These are phyloP conservation scores for Ruellia speciosa DNA, from an alignment of 305 asterid species.

Conservation along the genomic window DNA sequence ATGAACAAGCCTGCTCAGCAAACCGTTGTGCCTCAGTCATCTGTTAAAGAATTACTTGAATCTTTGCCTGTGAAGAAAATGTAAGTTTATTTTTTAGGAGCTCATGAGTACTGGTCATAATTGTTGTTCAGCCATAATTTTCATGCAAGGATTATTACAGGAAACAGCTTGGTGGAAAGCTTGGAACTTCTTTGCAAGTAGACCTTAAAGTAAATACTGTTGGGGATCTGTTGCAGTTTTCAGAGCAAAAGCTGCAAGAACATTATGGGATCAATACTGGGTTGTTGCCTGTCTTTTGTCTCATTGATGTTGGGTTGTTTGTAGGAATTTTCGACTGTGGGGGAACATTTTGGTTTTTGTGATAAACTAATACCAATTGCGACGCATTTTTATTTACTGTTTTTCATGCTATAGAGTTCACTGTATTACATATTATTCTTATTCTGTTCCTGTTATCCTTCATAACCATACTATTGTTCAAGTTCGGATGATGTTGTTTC, in stretches of 20 bases:
- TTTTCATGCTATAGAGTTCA: constrained; percentile 9
- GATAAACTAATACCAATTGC: too few species aligned
- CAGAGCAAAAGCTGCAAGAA: constrained; percentile 81
- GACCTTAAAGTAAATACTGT: constrained; percentile 74
- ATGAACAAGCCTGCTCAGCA: constrained; percentile 98
- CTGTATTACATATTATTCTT: background rate
- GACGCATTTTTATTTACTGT: too few species aligned
- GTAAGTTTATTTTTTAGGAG: constrained; percentile 29
- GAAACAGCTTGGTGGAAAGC: constrained; percentile 99
- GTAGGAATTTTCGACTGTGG: constrained; percentile 12
- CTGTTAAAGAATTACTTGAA: constrained; percentile 59
- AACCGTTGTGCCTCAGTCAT: constrained; percentile 74
- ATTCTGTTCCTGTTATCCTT: background rate
- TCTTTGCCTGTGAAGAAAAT: constrained; percentile 82
- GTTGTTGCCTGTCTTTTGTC: constrained; percentile 36
- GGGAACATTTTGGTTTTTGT: too few species aligned
- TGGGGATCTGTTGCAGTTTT: constrained; percentile 79
- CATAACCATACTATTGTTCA: background rate
- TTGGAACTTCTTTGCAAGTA: constrained; percentile 71
- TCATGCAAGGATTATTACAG: constrained; percentile 33
- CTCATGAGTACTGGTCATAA: constrained; percentile 2
- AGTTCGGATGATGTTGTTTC: too few species aligned
- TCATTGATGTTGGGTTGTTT: constrained; percentile 12
- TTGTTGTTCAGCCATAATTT: constrained; percentile 12
- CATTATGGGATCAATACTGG: constrained; percentile 82